Percentiles rank a stretch among this genome's conserved stretches.
phyloP scores from a whole-genome alignment of 2,329 filamentous ascomycete species.

The Xenosphaeropsis pyriputrescens region DNA sequence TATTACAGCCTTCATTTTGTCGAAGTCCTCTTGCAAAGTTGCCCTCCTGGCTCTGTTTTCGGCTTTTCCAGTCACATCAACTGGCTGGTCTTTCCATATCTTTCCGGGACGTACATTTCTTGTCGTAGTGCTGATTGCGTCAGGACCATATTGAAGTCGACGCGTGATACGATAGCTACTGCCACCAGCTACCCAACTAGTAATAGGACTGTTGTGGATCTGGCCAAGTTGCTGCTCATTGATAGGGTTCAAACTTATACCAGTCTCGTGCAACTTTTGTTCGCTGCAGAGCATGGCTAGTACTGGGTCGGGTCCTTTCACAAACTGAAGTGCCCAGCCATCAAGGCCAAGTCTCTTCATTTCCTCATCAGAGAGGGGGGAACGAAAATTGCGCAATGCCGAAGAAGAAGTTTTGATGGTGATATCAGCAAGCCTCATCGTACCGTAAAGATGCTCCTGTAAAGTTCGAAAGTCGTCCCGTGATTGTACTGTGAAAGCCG shows the following conservation, averaged over 20 bases:
- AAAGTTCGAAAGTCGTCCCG: constrained; percentile 61
- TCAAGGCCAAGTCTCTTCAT: constrained; percentile 52
- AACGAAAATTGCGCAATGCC: constrained; percentile 35
- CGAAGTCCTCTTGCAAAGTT: constrained; percentile 11
- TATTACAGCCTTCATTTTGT: constrained; percentile 18
- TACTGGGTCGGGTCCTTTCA: constrained; percentile 71
- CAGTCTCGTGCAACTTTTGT: constrained; percentile 52
- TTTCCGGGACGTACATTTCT: constrained; percentile 42
- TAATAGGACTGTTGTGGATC: constrained; percentile 42
- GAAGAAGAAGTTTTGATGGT: constrained; percentile 50
- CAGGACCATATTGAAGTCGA: constrained; percentile 66
- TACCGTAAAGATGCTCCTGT: constrained; percentile 45
- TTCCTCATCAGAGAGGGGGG: constrained; percentile 39
- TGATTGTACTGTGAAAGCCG: constrained; percentile 62
- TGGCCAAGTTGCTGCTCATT: constrained; percentile 51
- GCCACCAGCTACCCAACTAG: constrained; percentile 54
- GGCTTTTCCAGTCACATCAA: constrained; percentile 51
- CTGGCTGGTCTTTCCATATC: constrained; percentile 65
- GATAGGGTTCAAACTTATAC: constrained; percentile 47
- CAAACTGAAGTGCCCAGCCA: constrained; percentile 62
- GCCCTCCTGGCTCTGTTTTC: constrained; percentile 39
- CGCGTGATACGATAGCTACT: constrained; percentile 50
- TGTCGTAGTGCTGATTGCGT: constrained; percentile 56
- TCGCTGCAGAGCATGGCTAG: constrained; percentile 78
- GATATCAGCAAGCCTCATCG: constrained; percentile 53